Base-by-base conservation (phyloP, 1,284 basidiomycete genomes). In the Schizophyllum commune region DNA sequence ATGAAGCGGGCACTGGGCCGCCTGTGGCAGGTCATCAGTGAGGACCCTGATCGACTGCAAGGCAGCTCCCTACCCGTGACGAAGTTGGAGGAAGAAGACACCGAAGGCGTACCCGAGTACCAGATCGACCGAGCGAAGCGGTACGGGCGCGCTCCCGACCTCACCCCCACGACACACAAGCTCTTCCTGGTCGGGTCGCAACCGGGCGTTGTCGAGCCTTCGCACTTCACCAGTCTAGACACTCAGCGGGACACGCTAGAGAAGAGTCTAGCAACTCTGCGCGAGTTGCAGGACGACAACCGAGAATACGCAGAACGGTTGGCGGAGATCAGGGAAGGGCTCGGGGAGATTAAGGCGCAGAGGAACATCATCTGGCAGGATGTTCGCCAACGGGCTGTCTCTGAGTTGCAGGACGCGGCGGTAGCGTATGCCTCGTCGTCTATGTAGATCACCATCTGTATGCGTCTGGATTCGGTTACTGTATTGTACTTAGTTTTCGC, bases 281-380 rank as follows among this genome's bases (percentile, higher is more conserved):
- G 87, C 57, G 90, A 92, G 66, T 74, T 92, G 17, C 86, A 89
- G 68, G 91, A 92, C 68, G 91, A 92, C 67, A 87, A 86, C 4
- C 78, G 89, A 56, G 90, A 92, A 70, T 92, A 92, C 69, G 83
- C 86, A 4, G 91, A 92, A 68, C 81, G 90, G 27, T 71, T 92
- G 61, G 83, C 88, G 66, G 90, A 92, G 70, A 89, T 92, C 60
- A 74, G 91, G 58, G 89, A 92, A 66, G 83, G 83, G 0, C 70
- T 92, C 58, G 91, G 91, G 2, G 85, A 88, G 65, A 79, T 86
- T 54, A 75, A 84, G 59, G 81, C 80, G 4, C 88, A 92, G 69
- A 77, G 89, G 62, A 79, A 86, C 69, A 77, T 79, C 5, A 78
- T 92, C 20, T 92, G 91, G 91, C 81, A 83, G 63, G 72, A 85